Conservation (phyloP, 2,329 filamentous ascomycete species). For the Rhynchosporium secalis region DNA sequence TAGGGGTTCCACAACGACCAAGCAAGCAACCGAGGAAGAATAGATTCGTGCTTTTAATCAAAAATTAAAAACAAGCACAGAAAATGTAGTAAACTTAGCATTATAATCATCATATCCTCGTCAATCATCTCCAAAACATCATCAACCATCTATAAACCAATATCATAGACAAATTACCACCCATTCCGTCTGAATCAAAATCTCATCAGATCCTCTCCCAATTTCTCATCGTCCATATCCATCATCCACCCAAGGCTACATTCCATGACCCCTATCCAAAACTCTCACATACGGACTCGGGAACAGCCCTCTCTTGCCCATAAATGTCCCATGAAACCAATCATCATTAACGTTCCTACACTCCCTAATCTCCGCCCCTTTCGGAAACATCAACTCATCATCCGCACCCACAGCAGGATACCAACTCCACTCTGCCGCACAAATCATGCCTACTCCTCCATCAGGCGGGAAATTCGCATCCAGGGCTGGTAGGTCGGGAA, state of each 20-base stretch:
- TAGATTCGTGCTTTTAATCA: too few species aligned
- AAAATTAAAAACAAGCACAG: background rate
- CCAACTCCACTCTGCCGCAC: slow-evolving; percentile 73
- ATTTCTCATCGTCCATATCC: background rate
- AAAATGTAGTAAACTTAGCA: background rate
- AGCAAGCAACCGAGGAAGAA: too few species aligned
- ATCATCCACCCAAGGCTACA: background rate
- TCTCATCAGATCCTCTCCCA: background rate
- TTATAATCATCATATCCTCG: background rate
- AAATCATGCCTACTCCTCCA: slow-evolving; percentile 67
- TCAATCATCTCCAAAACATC: slow-evolving; percentile 1
- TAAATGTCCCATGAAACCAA: slow-evolving; percentile 87
- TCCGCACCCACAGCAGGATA: slow-evolving; percentile 63
- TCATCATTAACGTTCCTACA: slow-evolving; percentile 86
- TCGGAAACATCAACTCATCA: slow-evolving; percentile 81
- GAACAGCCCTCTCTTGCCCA: slow-evolving; percentile 76
- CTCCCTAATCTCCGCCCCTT: slow-evolving; percentile 79
- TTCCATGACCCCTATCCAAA: slow-evolving; percentile 34
- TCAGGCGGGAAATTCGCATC: slow-evolving; percentile 64
- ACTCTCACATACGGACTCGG: slow-evolving; percentile 73
- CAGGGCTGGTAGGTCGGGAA: slow-evolving; percentile 27
- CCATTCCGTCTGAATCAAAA: background rate
- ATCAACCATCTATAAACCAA: background rate
- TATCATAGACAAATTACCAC: background rate
- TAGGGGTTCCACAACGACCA: too few species aligned